phyloP scores from a whole-genome alignment of 768 basidiomycete species.

The Suillus clintonianus region DNA sequence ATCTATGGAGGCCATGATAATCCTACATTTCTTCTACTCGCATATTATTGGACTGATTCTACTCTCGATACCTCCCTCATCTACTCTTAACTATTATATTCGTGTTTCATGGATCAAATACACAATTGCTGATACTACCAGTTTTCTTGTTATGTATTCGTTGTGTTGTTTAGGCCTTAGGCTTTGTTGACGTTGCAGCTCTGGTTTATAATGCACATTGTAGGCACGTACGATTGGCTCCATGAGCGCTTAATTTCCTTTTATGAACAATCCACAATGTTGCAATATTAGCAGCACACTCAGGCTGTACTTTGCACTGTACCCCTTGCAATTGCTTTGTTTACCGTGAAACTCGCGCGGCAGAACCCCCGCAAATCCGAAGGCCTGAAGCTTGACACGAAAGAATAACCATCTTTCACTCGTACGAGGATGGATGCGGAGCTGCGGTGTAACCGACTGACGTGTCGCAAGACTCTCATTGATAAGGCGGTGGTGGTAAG shows the following conservation, averaged over 20 bases:
- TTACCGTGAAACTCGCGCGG: neutral
- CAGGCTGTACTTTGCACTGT: too few species aligned
- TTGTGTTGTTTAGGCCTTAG: constrained; percentile 23
- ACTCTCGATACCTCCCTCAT: constrained; percentile 8
- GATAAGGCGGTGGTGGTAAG: constrained; percentile 88
- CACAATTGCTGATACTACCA: constrained; percentile 25
- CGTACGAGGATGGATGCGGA: constrained; percentile 67
- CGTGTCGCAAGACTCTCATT: constrained; percentile 62
- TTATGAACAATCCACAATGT: too few species aligned
- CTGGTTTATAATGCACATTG: too few species aligned
- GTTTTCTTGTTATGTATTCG: constrained; percentile 28
- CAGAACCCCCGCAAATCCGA: neutral
- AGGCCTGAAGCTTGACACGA: neutral
- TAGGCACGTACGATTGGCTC: neutral
- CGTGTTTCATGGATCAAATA: constrained; percentile 26
- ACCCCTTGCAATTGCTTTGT: neutral
- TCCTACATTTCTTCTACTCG: constrained; percentile 13
- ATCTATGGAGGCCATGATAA: constrained; percentile 66
- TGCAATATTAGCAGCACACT: too few species aligned
- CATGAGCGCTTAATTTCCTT: neutral
- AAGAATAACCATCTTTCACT: neutral
- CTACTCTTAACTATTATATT: constrained; percentile 31
- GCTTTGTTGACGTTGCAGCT: constrained; percentile 6
- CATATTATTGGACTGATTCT: constrained; percentile 18
- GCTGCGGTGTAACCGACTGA: constrained; percentile 77